Conservation (phyloP, 306 rosid species). For the Cotoneaster glaucophyllus region DNA sequence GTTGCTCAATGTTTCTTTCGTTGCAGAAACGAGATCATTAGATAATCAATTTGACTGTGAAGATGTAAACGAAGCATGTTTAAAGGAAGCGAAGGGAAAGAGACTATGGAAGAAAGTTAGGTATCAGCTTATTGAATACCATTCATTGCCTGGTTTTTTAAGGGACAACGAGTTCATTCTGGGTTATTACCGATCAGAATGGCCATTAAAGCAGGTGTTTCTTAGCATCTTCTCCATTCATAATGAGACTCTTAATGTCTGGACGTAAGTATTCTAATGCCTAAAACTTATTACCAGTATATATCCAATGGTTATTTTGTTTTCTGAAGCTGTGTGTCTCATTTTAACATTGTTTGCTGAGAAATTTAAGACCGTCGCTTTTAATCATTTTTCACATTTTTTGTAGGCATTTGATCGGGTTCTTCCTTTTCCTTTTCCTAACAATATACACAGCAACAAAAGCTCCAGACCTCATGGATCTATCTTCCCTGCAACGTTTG, state of each 20-base stretch:
- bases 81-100: slow-evolving; percentile 26
- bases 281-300: not conserved
- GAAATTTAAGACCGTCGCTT: not conserved
- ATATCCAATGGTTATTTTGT: not conserved
- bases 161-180: slow-evolving; percentile 59
- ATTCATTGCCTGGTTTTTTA: slow-evolving; percentile 42
- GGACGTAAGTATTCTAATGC: slow-evolving; percentile 48
- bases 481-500: slow-evolving; percentile 32
- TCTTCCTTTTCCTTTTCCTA: slow-evolving; percentile 58
- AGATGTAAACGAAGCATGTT: slow-evolving; percentile 9
- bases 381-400: not conserved
- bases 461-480: slow-evolving; percentile 36
- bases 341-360: not conserved
- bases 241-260: slow-evolving; percentile 62
- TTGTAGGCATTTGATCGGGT: slow-evolving; percentile 67
- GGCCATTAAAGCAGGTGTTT: slow-evolving; percentile 56
- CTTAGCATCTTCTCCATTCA: slow-evolving; percentile 59
- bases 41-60: slow-evolving; percentile 17
- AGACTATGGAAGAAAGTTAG: slow-evolving; percentile 32
- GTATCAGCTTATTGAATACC: slow-evolving; percentile 50
- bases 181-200: slow-evolving; percentile 48
- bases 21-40: not conserved
- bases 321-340: not conserved
- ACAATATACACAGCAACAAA: slow-evolving; percentile 43
- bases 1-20: not conserved